Percentiles rank a stretch among this genome's conserved stretches.
Conservation (phyloP, 2,329 filamentous ascomycete genomes). For the Ceratocystiopsis brevicomis region DNA sequence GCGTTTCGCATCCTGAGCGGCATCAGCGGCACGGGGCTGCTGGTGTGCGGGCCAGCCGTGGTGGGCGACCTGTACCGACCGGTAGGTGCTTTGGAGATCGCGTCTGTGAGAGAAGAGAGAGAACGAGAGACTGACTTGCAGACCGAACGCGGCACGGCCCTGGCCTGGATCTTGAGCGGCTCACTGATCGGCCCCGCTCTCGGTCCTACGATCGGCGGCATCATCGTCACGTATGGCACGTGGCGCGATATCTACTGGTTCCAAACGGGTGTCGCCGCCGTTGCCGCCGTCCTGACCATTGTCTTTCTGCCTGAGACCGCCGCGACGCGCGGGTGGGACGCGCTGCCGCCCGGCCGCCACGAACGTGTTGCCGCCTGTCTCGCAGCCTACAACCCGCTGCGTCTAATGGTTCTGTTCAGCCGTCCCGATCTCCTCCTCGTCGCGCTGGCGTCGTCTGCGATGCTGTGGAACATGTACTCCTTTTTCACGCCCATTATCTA, state of each 20-base stretch:
- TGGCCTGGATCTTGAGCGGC: conserved; percentile 46
- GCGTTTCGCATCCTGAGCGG: conserved; percentile 50
- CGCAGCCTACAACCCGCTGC: conserved; percentile 36
- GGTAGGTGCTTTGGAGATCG: background rate
- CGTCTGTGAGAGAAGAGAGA: too few relatives aligned
- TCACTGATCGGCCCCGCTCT: conserved; percentile 46
- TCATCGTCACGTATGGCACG: conserved; percentile 44
- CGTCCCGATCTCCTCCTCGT: conserved; percentile 44
- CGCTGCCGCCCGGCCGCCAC: conserved; percentile 12
- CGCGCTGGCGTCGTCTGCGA: conserved; percentile 34
- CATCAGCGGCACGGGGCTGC: conserved; percentile 48
- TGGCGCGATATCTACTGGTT: conserved; percentile 56
- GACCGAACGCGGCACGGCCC: conserved; percentile 42
- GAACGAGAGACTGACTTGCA: background rate
- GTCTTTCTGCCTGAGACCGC: conserved; percentile 49
- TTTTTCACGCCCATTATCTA: conserved; percentile 48
- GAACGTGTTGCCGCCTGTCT: conserved; percentile 34
- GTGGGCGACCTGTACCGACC: conserved; percentile 25
- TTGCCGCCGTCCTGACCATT: conserved; percentile 33
- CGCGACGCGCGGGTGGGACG: conserved; percentile 13
- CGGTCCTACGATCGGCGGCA: conserved; percentile 42
- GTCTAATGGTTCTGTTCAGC: conserved; percentile 34
- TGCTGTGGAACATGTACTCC: conserved; percentile 54
- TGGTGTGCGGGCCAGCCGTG: conserved; percentile 45
- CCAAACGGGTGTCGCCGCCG: conserved; percentile 40